Conservation (phyloP, 2,329 filamentous ascomycete genomes). For the Clonostachys sp. region DNA sequence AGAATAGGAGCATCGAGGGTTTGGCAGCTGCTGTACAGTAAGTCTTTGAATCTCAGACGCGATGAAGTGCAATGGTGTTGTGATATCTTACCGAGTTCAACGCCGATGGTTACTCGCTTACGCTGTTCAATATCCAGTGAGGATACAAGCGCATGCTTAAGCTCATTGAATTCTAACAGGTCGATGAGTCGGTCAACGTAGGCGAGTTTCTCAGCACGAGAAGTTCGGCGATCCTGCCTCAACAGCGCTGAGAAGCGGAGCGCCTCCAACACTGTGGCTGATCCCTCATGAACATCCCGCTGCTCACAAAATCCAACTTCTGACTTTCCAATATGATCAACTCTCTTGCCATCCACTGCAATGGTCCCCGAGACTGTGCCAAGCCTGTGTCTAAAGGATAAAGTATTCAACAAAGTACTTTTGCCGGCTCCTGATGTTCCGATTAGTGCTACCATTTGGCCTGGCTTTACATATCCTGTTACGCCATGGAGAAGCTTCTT, state of each 20-base stretch:
- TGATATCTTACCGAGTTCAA: slow-evolving; percentile 43
- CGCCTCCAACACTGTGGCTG: slow-evolving; percentile 60
- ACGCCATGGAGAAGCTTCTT: slow-evolving; percentile 40
- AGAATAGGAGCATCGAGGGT: slow-evolving; percentile 53
- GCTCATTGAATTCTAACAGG: slow-evolving; percentile 58
- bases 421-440: slow-evolving; percentile 81
- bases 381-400: slow-evolving; percentile 67
- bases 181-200: slow-evolving; percentile 63
- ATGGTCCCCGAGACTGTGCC: slow-evolving; percentile 73
- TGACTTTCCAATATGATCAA: slow-evolving; percentile 71
- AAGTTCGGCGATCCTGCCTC: slow-evolving; percentile 49
- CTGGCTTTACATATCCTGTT: slow-evolving; percentile 75
- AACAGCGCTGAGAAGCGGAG: slow-evolving; percentile 61
- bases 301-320: slow-evolving; percentile 67
- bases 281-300: slow-evolving; percentile 59
- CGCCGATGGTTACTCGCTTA: slow-evolving; percentile 48
- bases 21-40: slow-evolving; percentile 30
- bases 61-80: slow-evolving; percentile 49
- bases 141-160: slow-evolving; percentile 55
- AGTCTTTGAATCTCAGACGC: slow-evolving; percentile 40
- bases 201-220: slow-evolving; percentile 56
- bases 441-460: slow-evolving; percentile 75
- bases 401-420: slow-evolving; percentile 76
- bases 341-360: slow-evolving; percentile 66
- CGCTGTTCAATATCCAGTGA: slow-evolving; percentile 55